These are phyloP conservation scores for Malassezia obtusa DNA, from an alignment of 1,284 basidiomycete genomes.

Conservation along the genomic window DNA sequence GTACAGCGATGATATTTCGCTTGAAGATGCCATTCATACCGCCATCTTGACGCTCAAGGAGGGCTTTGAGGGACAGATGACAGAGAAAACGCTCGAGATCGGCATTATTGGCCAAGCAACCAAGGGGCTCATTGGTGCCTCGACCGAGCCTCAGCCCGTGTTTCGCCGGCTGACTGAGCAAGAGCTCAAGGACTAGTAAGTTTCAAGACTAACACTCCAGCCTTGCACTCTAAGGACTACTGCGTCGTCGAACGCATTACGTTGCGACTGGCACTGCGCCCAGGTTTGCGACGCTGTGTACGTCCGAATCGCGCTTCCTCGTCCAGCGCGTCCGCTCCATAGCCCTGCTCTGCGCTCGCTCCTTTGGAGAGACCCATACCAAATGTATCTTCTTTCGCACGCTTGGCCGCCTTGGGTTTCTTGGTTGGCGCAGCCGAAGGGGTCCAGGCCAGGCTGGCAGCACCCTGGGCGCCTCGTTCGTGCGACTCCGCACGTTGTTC, in stretches of 20 bases:
- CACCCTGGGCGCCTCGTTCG: constrained; percentile 51
- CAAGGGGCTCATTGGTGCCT: constrained; percentile 21
- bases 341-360: constrained; percentile 37
- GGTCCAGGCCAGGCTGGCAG: constrained; percentile 27
- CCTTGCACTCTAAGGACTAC: not conserved
- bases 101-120: constrained; percentile 62
- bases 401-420: constrained; percentile 1
- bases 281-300: constrained; percentile 29
- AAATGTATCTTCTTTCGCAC: constrained; percentile 51
- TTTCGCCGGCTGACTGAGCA: constrained; percentile 37
- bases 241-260: constrained; percentile 18
- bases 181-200: constrained; percentile 40
- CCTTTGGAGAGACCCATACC: constrained; percentile 43
- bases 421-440: constrained; percentile 16
- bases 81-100: constrained; percentile 98
- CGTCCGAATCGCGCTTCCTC: constrained; percentile 57
- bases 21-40: constrained; percentile 98
- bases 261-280: constrained; percentile 42
- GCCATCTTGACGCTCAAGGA: constrained; percentile 97
- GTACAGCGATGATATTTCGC: constrained; percentile 98
- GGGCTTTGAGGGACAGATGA: constrained; percentile 99
- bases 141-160: constrained; percentile 26
- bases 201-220: not conserved
- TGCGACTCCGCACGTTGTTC: constrained; percentile 12
- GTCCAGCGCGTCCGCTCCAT: constrained; percentile 66